Evolutionary conservation across 768 basidiomycete genomes (phyloP), one percentile per base, ranked within the genome.

Genomic region (Lyophyllum semitale): DNA sequence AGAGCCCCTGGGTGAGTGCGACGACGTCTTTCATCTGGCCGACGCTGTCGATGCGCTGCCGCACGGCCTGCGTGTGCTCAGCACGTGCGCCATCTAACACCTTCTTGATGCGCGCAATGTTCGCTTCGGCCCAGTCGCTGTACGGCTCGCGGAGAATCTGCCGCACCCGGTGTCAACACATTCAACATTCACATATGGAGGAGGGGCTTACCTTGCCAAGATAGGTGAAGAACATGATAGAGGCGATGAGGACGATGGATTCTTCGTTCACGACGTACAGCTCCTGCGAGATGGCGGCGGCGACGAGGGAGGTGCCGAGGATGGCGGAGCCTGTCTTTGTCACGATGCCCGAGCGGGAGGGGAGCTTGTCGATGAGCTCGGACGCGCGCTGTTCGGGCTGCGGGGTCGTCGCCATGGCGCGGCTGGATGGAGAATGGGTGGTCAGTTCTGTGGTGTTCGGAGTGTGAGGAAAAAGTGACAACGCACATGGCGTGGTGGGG

Each of bases 201-300:
- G 2, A 25, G 17, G 18, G 22, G 53, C 82, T 55, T 70, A 88
- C 91, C 83, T 87, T 89, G 65, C 83, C 93, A 64, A 96, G 80
- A 70, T 88, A 90, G 43, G 85, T 81, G 61, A 93, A 83, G 65
- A 97, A 84, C 57, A 95, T 87, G 60, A 89, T 76, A 63, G 90
- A 91, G 22, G 92, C 95, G 35, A 88, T 79, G 32, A 92, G 85
- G 43, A 98, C 81, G 60, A 98, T 88, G 22, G 91, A 87, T 80
- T 98, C 97, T 73, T 98, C 95, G 71, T 97, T 97, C 67, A 96
- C 85, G 57, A 99, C 96, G 68, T 98, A 98, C 48, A 98, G 85
- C 75, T 99, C 95, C 69, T 94, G 91, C 13, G 94, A 96, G 74
- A 98, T 95, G 68, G 95, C 95, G 6, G 93, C 84, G 15, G 95